Evolutionary conservation across 129 eudicot genomes (phyloP), one percentile per base, ranked within the genome.

Genomic region (Oenanthe sinensis): DNA sequence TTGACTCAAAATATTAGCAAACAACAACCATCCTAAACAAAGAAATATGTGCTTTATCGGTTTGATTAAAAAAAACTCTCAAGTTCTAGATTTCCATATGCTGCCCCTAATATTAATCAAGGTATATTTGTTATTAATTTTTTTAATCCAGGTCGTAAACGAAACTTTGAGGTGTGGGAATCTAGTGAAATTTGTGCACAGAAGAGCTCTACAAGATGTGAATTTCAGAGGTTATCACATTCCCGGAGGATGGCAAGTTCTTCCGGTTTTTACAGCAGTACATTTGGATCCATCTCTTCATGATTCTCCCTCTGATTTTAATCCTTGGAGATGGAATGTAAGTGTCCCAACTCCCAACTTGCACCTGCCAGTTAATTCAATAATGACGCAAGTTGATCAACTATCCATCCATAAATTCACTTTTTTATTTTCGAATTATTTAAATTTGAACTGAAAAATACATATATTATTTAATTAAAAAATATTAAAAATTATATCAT

Each of bases 251-350:
- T 74, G 77, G 62, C 77, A 74, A 74, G 77, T 74, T 45, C 77
- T 87, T 48, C 91, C 88, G 0, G 44, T 87, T 12, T n/a, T 87
- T 54, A 74, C 69, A 8, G 91, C 85, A 24, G 44, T 84, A 40
- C 88, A 87, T 71, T 80, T 87, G 47, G 91, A 87, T 78, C 91
- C 88, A 14, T 14, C 26, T 39, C 87, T 87, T 30, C 91, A 87
- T 76, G 52, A 85, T 39, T 39, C 75, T 63, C 88, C 91, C 40
- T 69, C 80, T 3, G 77, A 82, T 42, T 87, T 87, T 11, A 78
- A 87, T 68, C 91, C 91, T 26, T 80, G 81, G 82, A 85, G 91
- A 87, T 87, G 88, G 87, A 26, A 47, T n/a, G 91, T 87, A 82
- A 1, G 90, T 82, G 16, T 60, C 20, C 1, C 42, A 10, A 70